A percentile compares a stretch with the other conserved stretches of the same genome.
phyloP scores from a whole-genome alignment of 176 grass and related monocot genomes.

The Oryza officinalis region DNA sequence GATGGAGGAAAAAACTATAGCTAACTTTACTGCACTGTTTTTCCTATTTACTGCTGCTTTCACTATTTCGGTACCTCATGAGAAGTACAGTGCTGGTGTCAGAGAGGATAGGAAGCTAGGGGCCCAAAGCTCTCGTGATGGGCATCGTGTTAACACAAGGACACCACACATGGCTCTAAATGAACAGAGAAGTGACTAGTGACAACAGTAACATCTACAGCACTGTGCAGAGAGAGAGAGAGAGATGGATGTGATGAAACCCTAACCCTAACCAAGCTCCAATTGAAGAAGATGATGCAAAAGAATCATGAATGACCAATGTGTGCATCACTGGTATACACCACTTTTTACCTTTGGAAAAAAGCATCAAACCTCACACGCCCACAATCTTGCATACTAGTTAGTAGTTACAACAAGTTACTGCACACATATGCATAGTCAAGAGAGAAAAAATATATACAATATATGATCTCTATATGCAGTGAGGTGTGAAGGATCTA shows the following conservation, averaged over 20 bases:
- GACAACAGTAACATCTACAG: conserved; percentile 38
- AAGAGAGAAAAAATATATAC: neutral
- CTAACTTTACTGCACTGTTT: neutral
- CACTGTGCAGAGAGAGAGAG: neutral
- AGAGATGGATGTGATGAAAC: conserved; percentile 38
- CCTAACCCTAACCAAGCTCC: conserved; percentile 55
- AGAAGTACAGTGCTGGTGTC: conserved; percentile 42
- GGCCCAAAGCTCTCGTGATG: conserved; percentile 50
- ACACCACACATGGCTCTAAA: conserved; percentile 37
- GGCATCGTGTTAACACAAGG: conserved; percentile 28
- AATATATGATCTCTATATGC: neutral
- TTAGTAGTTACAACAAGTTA: conserved; percentile 26
- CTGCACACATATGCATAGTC: neutral
- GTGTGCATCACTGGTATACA: neutral
- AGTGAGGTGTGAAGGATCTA: conserved; percentile 45
- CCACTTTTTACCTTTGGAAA: neutral
- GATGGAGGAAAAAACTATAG: neutral
- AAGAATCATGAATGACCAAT: conserved; percentile 4
- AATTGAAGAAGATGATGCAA: conserved; percentile 29
- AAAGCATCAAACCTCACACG: neutral
- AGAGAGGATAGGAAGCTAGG: conserved; percentile 3
- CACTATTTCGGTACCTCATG: conserved; percentile 9
- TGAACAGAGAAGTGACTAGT: conserved; percentile 33
- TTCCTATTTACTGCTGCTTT: conserved; percentile 2
- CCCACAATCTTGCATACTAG: neutral